These are phyloP conservation scores for Cystofilobasidium ferigula DNA, from an alignment of 768 basidiomycete genomes.

Conservation along the genomic window DNA sequence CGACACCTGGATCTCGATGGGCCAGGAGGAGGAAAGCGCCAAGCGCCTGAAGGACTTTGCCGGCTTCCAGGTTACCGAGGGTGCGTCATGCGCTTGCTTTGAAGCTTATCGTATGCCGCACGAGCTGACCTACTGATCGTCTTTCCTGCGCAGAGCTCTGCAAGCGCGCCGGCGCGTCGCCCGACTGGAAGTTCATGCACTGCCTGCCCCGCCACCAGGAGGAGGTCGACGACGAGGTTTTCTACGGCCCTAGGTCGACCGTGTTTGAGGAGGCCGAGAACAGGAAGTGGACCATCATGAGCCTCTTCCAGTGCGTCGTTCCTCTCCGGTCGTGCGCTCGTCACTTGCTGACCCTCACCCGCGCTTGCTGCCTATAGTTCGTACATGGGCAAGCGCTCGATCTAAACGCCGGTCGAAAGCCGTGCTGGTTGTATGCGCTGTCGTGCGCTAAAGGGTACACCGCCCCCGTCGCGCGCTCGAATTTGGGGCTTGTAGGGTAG, in stretches of 20 bases:
- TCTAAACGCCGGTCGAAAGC: not conserved
- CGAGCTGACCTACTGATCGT: not conserved
- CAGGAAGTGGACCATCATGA: slow-evolving; percentile 47
- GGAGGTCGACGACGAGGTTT: slow-evolving; percentile 96
- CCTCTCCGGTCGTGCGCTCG: not conserved
- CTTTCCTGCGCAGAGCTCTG: slow-evolving; percentile 11
- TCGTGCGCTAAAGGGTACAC: too few species aligned
- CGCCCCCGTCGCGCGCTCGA: too few species aligned
- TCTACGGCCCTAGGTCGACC: slow-evolving; percentile 81
- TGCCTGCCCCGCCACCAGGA: slow-evolving; percentile 84
- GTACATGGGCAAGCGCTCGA: slow-evolving; percentile 20
- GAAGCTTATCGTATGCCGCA: not conserved
- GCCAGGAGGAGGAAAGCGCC: slow-evolving; percentile 86
- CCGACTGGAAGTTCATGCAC: slow-evolving; percentile 61
- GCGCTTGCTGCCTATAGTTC: not conserved
- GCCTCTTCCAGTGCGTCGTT: slow-evolving; percentile 19
- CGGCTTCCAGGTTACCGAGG: slow-evolving; percentile 90
- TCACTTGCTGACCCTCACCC: not conserved
- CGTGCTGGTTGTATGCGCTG: not conserved
- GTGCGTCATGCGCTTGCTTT: slow-evolving; percentile 10
- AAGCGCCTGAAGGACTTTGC: slow-evolving; percentile 73
- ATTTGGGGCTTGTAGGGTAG: too few species aligned
- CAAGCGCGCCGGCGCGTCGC: slow-evolving; percentile 30
- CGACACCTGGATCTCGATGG: slow-evolving; percentile 99
- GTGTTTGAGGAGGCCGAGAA: slow-evolving; percentile 94